Evolutionary conservation across 2,329 filamentous ascomycete genomes (phyloP).

Genomic region (Neofusicoccum sp.): DNA sequence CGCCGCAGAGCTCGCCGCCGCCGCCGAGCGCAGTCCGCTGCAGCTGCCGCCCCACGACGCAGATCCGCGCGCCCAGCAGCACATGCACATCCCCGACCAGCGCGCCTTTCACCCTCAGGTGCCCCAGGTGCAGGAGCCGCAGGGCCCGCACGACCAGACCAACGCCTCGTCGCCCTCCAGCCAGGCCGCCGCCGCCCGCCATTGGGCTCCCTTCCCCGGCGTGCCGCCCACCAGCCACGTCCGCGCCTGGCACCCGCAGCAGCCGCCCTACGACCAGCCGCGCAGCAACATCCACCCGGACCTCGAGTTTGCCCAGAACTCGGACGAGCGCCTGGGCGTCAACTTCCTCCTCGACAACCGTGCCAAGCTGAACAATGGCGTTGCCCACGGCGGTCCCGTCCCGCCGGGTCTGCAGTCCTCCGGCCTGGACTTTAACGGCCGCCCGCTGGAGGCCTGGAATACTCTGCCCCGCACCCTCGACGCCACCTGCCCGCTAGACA

Average conservation of each 20-base stretch:
- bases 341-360: slow-evolving; percentile 68
- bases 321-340: slow-evolving; percentile 65
- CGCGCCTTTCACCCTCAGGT: slow-evolving; percentile 24
- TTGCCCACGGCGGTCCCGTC: neutral
- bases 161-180: slow-evolving; percentile 27
- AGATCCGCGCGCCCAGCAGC: slow-evolving; percentile 24
- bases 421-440: slow-evolving; percentile 30
- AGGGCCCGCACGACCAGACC: slow-evolving; percentile 9
- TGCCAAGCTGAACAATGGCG: slow-evolving; percentile 10
- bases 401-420: slow-evolving; percentile 30
- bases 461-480: slow-evolving; percentile 54
- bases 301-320: slow-evolving; percentile 15
- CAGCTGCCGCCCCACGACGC: slow-evolving; percentile 27
- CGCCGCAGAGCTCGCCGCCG: slow-evolving; percentile 45
- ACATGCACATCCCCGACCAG: slow-evolving; percentile 12
- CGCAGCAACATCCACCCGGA: slow-evolving; percentile 19
- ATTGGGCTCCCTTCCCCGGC: slow-evolving; percentile 30
- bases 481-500: slow-evolving; percentile 75
- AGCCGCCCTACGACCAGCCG: slow-evolving; percentile 43
- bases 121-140: slow-evolving; percentile 5
- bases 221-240: slow-evolving; percentile 35
- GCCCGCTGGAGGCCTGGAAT: slow-evolving; percentile 29
- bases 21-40: slow-evolving; percentile 47
- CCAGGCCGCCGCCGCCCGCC: slow-evolving; percentile 25
- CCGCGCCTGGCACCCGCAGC: slow-evolving; percentile 36